Base-by-base conservation (phyloP, 1,284 basidiomycete species). In the Leccinum pseudoinsigne region DNA sequence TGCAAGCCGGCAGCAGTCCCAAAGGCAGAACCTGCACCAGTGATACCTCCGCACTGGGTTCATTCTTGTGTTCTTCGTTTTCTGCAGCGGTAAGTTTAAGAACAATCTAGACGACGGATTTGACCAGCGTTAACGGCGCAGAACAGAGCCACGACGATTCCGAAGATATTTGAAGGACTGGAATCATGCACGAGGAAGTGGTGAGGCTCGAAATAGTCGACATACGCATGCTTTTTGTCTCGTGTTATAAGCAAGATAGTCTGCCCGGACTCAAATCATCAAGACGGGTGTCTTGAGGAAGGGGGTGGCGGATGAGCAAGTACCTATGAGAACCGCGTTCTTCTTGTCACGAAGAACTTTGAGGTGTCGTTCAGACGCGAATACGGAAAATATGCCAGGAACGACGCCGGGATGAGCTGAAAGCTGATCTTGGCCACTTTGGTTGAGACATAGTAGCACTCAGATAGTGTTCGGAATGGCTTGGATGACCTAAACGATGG, bases 391-490 rank as follows among this genome's bases (percentile, higher is more conserved):
- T 59, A 98, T 86, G 57, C 88, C 86, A 8, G 88, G 88, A 68
- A 99, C 91, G 65, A 98, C 87, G 61, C 84, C 85, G 1, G 92
- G 90, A 55, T 90, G 88, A 10, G 85, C 84, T n/a, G 87, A 79
- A 50, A 98, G 86, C 70, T 94, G 91, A 45, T 93, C 86, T 69
- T 97, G 88, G 3, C 97, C 97, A 2, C 86, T 81, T 68, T 94
- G 89, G 72, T 99, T 99, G 61, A 99, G 84, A 75, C 96, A 99
- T 54, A 99, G 83, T 0, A 38, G 38, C 38, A 97, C 97, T 40
- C 97, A 96, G 60, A 99, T 88, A 18, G 95, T 97, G 71, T 97
- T 97, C 1, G 95, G 93, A 61, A 98, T 88, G 1, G 95, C 88
- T 80, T 92, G 89, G 59, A 99, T 88, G 59, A 98, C 91, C 88